These are phyloP conservation scores for Fraxinus sp. DNA, from an alignment of 305 asterid genomes.

Conservation along the genomic window DNA sequence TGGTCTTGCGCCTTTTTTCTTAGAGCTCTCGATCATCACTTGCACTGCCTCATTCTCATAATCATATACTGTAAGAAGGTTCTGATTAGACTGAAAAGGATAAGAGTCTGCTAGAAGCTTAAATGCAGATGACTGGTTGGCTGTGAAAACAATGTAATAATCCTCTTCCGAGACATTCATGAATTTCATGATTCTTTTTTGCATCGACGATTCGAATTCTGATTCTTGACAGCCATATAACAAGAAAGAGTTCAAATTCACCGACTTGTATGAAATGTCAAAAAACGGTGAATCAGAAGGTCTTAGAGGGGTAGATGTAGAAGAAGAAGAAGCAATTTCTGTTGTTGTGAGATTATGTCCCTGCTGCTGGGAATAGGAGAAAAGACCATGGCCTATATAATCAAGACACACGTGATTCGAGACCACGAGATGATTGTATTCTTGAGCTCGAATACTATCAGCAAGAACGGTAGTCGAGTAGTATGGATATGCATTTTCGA, in stretches of 20 bases:
- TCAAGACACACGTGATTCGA: constrained; percentile 62
- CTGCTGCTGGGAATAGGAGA: constrained; percentile 55
- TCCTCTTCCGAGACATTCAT: constrained; percentile 70
- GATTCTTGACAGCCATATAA: constrained; percentile 46
- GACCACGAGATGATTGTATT: constrained; percentile 48
- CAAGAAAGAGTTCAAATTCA: constrained; percentile 41
- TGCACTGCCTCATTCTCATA: constrained; percentile 57
- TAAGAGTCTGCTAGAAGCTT: constrained; percentile 64
- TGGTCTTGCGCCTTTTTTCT: constrained; percentile 40
- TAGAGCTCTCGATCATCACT: constrained; percentile 45
- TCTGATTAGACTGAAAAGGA: constrained; percentile 47
- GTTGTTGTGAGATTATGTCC: neutral
- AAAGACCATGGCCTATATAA: constrained; percentile 75
- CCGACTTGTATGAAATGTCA: constrained; percentile 44
- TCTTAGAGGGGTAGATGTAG: constrained; percentile 19
- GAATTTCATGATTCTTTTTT: constrained; percentile 49
- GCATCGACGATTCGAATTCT: constrained; percentile 39
- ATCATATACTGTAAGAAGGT: constrained; percentile 63
- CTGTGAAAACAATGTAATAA: constrained; percentile 63
- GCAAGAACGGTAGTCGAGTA: constrained; percentile 43
- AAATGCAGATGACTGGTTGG: constrained; percentile 73
- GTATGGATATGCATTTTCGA: constrained; percentile 40
- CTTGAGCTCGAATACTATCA: constrained; percentile 57
- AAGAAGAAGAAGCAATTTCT: too few relatives aligned
- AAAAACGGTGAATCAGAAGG: constrained; percentile 40